phyloP scores from a whole-genome alignment of 2,329 filamentous ascomycete genomes.

The Uncinocarpus reesii region DNA sequence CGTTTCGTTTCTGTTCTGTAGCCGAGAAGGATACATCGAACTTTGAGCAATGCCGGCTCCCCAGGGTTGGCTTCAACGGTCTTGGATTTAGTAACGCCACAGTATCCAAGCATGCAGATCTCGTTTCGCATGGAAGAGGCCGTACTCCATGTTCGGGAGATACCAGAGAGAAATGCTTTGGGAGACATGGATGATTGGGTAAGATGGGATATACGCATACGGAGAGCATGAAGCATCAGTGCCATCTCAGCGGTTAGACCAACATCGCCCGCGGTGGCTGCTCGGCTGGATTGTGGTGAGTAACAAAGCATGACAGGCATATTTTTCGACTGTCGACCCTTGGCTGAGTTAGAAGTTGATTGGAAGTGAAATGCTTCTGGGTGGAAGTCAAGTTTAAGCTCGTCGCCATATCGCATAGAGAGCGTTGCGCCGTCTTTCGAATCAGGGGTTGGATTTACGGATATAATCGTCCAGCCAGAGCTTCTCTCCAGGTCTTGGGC shows the following conservation, averaged over 20 bases:
- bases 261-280: background rate
- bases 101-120: constrained; percentile 36
- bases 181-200: constrained; percentile 28
- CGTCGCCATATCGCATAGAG: constrained; percentile 34
- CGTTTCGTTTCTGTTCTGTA: background rate
- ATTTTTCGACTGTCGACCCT: constrained; percentile 21
- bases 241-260: constrained; percentile 30
- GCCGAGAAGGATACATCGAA: constrained; percentile 33
- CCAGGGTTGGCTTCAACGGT: constrained; percentile 21
- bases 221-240: constrained; percentile 36
- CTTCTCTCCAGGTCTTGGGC: constrained; percentile 33
- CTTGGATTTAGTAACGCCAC: constrained; percentile 34
- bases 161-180: constrained; percentile 32
- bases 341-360: constrained; percentile 6
- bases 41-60: constrained; percentile 22
- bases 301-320: constrained; percentile 29
- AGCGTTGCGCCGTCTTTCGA: constrained; percentile 27
- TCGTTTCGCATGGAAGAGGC: constrained; percentile 34
- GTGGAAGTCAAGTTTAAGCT: constrained; percentile 36
- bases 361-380: constrained; percentile 29
- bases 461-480: constrained; percentile 38
- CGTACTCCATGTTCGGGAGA: constrained; percentile 37
- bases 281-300: constrained; percentile 18
- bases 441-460: constrained; percentile 25
- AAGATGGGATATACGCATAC: constrained; percentile 29